Base-by-base conservation (phyloP, 169 alveolate species). In the Plasmodium fragile region DNA sequence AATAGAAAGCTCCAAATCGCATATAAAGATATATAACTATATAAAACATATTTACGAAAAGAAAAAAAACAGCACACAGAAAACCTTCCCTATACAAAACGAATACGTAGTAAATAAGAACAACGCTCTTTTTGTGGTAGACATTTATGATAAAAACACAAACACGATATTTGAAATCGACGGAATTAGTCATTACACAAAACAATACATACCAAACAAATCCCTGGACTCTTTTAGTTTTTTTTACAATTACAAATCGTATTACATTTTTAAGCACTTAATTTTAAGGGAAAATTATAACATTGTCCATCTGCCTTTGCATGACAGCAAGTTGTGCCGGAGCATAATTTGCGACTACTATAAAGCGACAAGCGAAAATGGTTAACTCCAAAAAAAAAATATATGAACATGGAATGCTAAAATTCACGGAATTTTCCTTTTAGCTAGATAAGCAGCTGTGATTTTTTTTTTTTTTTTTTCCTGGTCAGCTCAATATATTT, bases 241-340 rank as follows among this genome's bases (percentile, higher is more conserved):
- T 78, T 59, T 89, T 89, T 89, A 89, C 81, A 89, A 89, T 77
- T 89, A 89, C 52, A 89, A 89, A 59, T 89, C 94, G 10, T 89
- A 72, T 25, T 89, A 89, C 11, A 89, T 89, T 89, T 89, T 89
- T 75, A 89, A 89, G 25, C 94, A 89, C 81, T 55, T 78, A 25
- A 4, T 89, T 53, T 89, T 89, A 65, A 89, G 89, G 72, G 71
- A 78, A 59, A 30, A 71, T 39, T 89, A 89, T 45, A 89, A 89
- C 49, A 89, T 89, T 28, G 65, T 89, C 2, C 89, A 89, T 72
- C 81, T 89, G 16, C 94, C 94, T 11, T 34, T 89, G 45, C 36
- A 89, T 39, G 84, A 89, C 53, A 52, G 45, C 32, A 89, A 89
- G 59, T 25, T 89, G 25, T 89, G 94, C 59, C 79, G 81, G 77